Conservation (phyloP, 164 flowering plant species). For the Buxus sempervirens region DNA sequence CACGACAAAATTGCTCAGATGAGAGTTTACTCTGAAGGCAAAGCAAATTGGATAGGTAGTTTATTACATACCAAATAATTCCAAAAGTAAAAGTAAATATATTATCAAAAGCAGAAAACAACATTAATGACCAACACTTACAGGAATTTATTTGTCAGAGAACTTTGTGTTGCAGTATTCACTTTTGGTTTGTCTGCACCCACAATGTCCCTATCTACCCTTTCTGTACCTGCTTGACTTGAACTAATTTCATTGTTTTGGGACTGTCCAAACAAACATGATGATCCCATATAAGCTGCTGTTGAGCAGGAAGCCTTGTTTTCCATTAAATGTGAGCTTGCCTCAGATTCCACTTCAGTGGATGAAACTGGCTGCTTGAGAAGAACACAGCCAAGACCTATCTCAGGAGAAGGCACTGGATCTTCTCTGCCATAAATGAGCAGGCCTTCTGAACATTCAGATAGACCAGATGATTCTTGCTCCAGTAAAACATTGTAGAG, state of each 20-base stretch:
- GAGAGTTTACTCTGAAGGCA: too few species aligned
- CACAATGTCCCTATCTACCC: background rate
- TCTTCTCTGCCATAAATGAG: slow-evolving; percentile 19
- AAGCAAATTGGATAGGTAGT: background rate
- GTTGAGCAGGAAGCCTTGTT: background rate
- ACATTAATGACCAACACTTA: background rate
- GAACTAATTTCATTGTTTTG: background rate
- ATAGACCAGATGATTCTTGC: slow-evolving; percentile 10
- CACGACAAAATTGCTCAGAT: too few species aligned
- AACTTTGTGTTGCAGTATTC: background rate
- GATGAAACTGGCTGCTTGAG: slow-evolving; percentile 16
- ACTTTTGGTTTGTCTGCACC: background rate
- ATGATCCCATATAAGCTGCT: background rate
- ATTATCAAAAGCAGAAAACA: background rate
- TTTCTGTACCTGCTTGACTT: background rate
- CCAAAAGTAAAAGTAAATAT: background rate
- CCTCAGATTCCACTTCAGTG: slow-evolving; percentile 12
- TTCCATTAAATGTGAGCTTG: slow-evolving; percentile 5
- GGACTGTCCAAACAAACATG: background rate
- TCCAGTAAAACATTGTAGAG: slow-evolving; percentile 16
- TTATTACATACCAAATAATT: background rate
- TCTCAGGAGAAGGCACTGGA: slow-evolving; percentile 13
- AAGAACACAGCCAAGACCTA: slow-evolving; percentile 18
- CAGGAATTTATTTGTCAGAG: background rate
- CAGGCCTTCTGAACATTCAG: slow-evolving; percentile 18